Base-by-base conservation (phyloP, 768 basidiomycete genomes). In the Serendipita vermifera region DNA sequence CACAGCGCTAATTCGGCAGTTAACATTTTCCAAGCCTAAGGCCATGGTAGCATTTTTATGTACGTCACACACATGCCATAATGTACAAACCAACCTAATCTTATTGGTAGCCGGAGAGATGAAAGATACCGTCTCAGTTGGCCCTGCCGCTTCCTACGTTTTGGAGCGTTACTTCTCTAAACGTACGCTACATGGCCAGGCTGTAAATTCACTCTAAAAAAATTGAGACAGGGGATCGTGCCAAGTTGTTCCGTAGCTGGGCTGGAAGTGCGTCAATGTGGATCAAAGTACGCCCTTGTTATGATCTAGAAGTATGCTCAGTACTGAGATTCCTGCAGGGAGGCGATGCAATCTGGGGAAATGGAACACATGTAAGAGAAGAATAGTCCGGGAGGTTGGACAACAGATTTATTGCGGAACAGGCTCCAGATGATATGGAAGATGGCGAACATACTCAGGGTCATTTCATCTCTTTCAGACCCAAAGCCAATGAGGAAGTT, bases 71-170 rank as follows among this genome's bases (percentile, higher is more conserved):
- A n/a, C n/a, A n/a, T n/a, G n/a, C n/a, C n/a, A n/a, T n/a, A n/a
- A n/a, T n/a, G n/a, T n/a, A n/a, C n/a, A n/a, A n/a, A n/a, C n/a
- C n/a, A n/a, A n/a, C n/a, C n/a, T n/a, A n/a, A n/a, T n/a, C n/a
- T n/a, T n/a, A n/a, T n/a, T n/a, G n/a, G n/a, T n/a, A n/a, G n/a
- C 88, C 0, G 94, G 94, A 9, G 94, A 98, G 69, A 96, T 97
- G 83, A 84, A 85, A 65, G 89, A 94, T 61, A 93, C 90, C 0
- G 87, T 90, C 3, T 81, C 88, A 64, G 75, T 92, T 71, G 81
- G 85, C 64, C 84, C 84, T 13, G 85, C 83, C 13, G 87, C 84
- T 14, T 79, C 82, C 48, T 86, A 87, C 65, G 82, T 83, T 67
- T 64, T 26, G 64, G 63, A 35, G 62, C 26, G 33, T 38, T 53